Evolutionary conservation across 805 yeast species (phyloP).

Genomic region (Torulaspora microellipsoides): DNA sequence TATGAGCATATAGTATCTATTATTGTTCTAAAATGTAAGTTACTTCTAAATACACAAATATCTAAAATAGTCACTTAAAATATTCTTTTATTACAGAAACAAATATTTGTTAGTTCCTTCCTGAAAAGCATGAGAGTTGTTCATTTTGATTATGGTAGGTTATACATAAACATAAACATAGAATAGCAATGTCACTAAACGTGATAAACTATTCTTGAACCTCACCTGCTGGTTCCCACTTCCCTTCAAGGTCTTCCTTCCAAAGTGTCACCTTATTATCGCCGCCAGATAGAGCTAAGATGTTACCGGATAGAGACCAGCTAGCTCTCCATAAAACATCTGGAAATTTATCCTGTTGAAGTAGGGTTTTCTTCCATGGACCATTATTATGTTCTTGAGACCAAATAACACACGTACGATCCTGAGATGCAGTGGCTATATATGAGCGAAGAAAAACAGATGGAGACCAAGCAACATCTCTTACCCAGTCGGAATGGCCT

Average conservation of each 20-base stretch:
- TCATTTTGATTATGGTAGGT: no score
- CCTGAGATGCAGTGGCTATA: constrained; percentile 96
- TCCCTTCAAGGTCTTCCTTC: constrained; percentile 90
- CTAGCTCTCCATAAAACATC: constrained; percentile 98
- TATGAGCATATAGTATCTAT: constrained; percentile 14
- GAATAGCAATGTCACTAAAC: no score
- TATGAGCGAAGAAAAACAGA: constrained; percentile 79
- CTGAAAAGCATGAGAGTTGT: no score
- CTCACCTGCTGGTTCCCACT: constrained; percentile 97
- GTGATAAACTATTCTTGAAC: constrained; percentile 60
- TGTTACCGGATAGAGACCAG: constrained; percentile 95
- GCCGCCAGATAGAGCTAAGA: constrained; percentile 92
- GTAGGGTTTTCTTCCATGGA: constrained; percentile 74
- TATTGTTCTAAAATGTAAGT: constrained; percentile 1
- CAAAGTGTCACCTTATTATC: constrained; percentile 94
- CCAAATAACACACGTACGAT: constrained; percentile 93
- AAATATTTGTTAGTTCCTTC: no score
- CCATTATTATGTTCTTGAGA: constrained; percentile 65
- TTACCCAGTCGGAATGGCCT: constrained; percentile 97
- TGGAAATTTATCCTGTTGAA: constrained; percentile 79
- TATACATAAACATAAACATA: no score
- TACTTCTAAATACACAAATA: constrained; percentile 8
- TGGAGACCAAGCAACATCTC: constrained; percentile 99
- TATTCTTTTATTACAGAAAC: no score
- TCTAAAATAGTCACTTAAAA: background rate